phyloP scores from a whole-genome alignment of 1,139 yeast genomes.

The Saccharomyces hybrid region DNA sequence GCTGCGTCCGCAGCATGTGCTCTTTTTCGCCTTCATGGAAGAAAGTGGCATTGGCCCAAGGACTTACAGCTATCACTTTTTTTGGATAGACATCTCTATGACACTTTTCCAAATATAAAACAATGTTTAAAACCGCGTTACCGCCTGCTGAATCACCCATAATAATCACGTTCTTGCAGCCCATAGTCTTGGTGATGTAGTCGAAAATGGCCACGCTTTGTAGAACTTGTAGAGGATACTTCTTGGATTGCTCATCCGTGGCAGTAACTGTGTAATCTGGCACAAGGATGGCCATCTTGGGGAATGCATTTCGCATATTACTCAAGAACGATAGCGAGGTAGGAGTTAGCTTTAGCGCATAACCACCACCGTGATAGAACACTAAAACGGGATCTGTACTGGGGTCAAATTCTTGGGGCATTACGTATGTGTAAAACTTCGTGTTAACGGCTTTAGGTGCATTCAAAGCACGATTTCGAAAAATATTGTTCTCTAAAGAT shows the following conservation, averaged over 20 bases:
- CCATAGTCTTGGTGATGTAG: conserved; percentile 6
- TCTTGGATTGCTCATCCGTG: not conserved
- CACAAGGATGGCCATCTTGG: conserved; percentile 13
- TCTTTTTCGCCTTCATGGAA: conserved; percentile 4
- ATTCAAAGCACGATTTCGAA: not conserved
- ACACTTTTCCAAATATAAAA: conserved; percentile 10
- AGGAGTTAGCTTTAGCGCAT: conserved; percentile 2
- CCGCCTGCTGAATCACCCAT: conserved; percentile 29
- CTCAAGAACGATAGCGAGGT: conserved; percentile 11
- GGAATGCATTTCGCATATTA: conserved; percentile 9
- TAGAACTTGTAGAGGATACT: conserved; percentile 13
- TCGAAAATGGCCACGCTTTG: conserved; percentile 13
- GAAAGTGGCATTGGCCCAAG: conserved; percentile 23
- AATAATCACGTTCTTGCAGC: conserved; percentile 11
- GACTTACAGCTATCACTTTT: conserved; percentile 20
- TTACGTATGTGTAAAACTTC: conserved; percentile 7
- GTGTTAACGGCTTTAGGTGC: not conserved
- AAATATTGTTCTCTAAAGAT: not conserved
- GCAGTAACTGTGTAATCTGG: conserved; percentile 16
- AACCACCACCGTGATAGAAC: conserved; percentile 19
- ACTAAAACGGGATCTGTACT: conserved; percentile 11
- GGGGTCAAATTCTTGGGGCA: conserved; percentile 13
- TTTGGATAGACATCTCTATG: conserved; percentile 11
- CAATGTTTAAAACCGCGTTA: conserved; percentile 14
- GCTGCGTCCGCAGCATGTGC: not conserved